Conservation (phyloP, 805 yeast species). For the Debaryomyces hansenii region DNA sequence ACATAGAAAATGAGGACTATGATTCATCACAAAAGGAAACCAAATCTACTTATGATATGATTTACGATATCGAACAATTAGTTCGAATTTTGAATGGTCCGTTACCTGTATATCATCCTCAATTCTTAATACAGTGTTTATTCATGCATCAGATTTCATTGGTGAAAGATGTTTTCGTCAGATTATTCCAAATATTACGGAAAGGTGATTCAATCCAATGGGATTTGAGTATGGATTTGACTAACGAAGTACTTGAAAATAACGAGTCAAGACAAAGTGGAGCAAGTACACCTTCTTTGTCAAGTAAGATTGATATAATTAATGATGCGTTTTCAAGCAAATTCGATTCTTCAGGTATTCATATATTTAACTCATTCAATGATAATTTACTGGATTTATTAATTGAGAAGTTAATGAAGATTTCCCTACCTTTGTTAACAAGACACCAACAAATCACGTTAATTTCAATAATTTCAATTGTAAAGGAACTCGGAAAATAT, state of each 20-base stretch:
- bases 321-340: neutral
- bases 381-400: conserved; percentile 47
- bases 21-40: conserved; percentile 29
- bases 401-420: conserved; percentile 58
- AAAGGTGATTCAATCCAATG: conserved; percentile 26
- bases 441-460: conserved; percentile 91
- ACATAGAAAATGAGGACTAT: conserved; percentile 1
- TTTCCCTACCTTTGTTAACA: conserved; percentile 75
- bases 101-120: conserved; percentile 88
- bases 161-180: conserved; percentile 57
- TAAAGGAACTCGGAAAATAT: conserved; percentile 52
- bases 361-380: conserved; percentile 39
- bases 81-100: conserved; percentile 85
- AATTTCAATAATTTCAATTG: conserved; percentile 64
- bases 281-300: neutral
- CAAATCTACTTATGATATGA: conserved; percentile 12
- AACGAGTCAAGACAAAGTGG: conserved; percentile 1
- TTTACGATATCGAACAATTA: conserved; percentile 59
- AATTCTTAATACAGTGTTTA: conserved; percentile 72
- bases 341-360: conserved; percentile 7
- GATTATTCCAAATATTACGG: conserved; percentile 54
- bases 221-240: conserved; percentile 32
- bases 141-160: conserved; percentile 57
- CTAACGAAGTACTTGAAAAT: conserved; percentile 13
- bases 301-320: conserved; percentile 3